These are phyloP conservation scores for Scheffersomyces amazonensis DNA, from an alignment of 805 yeast genomes.

Conservation along the genomic window DNA sequence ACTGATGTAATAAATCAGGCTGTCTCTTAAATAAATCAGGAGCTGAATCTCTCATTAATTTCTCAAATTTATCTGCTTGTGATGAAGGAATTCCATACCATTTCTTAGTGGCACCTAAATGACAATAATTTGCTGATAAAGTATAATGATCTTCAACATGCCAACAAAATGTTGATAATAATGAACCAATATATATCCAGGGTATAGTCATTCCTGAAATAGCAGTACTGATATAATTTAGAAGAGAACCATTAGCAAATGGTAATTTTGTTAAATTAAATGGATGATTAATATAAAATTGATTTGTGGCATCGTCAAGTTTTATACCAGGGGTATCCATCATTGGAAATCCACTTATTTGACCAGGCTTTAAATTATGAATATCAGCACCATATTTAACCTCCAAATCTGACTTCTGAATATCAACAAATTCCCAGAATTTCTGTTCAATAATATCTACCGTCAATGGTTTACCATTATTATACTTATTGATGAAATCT, in stretches of 20 bases:
- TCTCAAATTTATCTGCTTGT: constrained; percentile 62
- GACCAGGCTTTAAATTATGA: constrained; percentile 61
- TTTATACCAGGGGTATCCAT: constrained; percentile 16
- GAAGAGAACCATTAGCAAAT: constrained; percentile 63
- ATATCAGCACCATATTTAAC: constrained; percentile 87
- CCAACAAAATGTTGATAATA: constrained; percentile 94
- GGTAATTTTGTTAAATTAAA: constrained; percentile 79
- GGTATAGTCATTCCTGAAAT: constrained; percentile 95
- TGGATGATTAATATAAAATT: constrained; percentile 53
- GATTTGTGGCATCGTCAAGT: constrained; percentile 11
- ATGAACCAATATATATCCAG: constrained; percentile 90
- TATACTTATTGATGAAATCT: constrained; percentile 36
- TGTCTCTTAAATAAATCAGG: constrained; percentile 84
- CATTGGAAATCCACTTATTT: constrained; percentile 75
- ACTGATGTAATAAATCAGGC: constrained; percentile 84
- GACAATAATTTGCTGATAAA: constrained; percentile 87
- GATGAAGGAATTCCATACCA: constrained; percentile 90
- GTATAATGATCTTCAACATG: constrained; percentile 95
- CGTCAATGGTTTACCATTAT: constrained; percentile 27
- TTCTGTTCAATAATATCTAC: constrained; percentile 53
- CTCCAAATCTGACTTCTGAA: constrained; percentile 44
- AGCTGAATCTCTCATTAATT: constrained; percentile 54
- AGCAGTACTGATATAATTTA: constrained; percentile 59
- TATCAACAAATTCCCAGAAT: constrained; percentile 60
- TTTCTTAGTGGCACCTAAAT: constrained; percentile 81